Conservation (phyloP, 2,329 filamentous ascomycete species). For the Talaromyces sp. region DNA sequence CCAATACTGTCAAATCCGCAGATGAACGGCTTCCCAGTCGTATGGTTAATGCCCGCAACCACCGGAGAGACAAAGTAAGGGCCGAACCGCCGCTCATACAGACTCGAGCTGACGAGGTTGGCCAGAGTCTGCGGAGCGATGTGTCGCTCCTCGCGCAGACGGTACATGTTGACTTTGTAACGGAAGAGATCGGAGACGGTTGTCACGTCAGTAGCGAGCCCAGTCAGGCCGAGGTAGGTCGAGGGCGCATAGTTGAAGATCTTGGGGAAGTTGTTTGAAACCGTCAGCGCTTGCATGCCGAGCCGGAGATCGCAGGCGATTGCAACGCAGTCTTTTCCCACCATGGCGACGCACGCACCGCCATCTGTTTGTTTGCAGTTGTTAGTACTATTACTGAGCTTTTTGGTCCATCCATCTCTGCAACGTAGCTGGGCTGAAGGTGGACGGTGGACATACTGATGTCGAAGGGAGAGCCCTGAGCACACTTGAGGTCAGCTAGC, state of each 20-base stretch:
- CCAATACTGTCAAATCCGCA: constrained; percentile 99
- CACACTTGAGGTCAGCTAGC: constrained; percentile 24
- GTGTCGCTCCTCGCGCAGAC: constrained; percentile 92
- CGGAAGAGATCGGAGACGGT: constrained; percentile 97
- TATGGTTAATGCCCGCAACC: constrained; percentile 90
- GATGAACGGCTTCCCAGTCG: constrained; percentile 92
- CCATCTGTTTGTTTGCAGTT: constrained; percentile 51
- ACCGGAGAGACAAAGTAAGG: constrained; percentile 96
- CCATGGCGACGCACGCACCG: constrained; percentile 97
- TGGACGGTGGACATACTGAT: constrained; percentile 64
- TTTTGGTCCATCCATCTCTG: neutral
- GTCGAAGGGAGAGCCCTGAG: constrained; percentile 82
- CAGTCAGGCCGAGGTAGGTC: constrained; percentile 91
- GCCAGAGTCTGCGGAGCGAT: constrained; percentile 94
- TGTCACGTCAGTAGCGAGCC: constrained; percentile 89
- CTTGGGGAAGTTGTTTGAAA: constrained; percentile 99
- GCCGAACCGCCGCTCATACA: constrained; percentile 95
- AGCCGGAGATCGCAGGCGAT: constrained; percentile 98
- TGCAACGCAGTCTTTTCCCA: constrained; percentile 98
- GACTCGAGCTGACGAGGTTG: constrained; percentile 83
- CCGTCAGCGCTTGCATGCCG: constrained; percentile 90
- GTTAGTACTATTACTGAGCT: neutral
- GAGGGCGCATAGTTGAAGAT: constrained; percentile 92
- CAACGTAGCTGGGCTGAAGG: neutral
- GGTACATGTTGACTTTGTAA: constrained; percentile 99